A percentile compares a stretch with the other conserved stretches of the same genome.
These are phyloP conservation scores for Monosporozyma unispora DNA, from an alignment of 805 yeast species.

Conservation along the genomic window DNA sequence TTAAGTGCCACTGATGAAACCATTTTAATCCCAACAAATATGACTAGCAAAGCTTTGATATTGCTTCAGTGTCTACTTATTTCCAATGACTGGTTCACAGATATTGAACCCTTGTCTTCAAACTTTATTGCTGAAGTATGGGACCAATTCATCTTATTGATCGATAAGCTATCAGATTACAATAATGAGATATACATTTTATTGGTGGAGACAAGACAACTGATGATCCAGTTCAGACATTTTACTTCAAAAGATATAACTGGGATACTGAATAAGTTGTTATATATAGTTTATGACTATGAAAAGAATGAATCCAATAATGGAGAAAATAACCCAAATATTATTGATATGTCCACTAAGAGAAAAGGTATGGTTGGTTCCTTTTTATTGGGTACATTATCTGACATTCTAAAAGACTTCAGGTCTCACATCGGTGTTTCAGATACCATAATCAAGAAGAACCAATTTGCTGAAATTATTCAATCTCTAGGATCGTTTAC, in stretches of 20 bases:
- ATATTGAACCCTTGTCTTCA: slow-evolving; percentile 4
- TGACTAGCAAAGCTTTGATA: slow-evolving; percentile 21
- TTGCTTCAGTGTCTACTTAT: slow-evolving; percentile 17
- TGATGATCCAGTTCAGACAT: slow-evolving; percentile 9
- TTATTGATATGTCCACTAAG: neutral
- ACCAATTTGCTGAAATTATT: slow-evolving; percentile 18
- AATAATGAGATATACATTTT: slow-evolving; percentile 20
- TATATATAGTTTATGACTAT: slow-evolving; percentile 9
- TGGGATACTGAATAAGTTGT: slow-evolving; percentile 12
- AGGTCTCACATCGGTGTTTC: neutral
- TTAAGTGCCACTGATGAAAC: slow-evolving; percentile 22
- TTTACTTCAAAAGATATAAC: slow-evolving; percentile 14
- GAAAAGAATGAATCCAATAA: neutral
- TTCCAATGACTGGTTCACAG: slow-evolving; percentile 1
- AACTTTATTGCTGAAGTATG: slow-evolving; percentile 12
- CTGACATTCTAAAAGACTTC: slow-evolving; percentile 5
- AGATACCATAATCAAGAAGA: slow-evolving; percentile 4
- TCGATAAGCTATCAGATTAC: slow-evolving; percentile 16
- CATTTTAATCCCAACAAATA: slow-evolving; percentile 18
- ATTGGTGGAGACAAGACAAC: slow-evolving; percentile 19
- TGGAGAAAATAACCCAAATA: neutral
- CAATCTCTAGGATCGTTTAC: slow-evolving; percentile 16
- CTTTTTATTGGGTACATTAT: slow-evolving; percentile 15
- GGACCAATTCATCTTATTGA: slow-evolving; percentile 13
- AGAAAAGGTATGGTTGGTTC: slow-evolving; percentile 9